Percentiles rank a stretch among this genome's conserved stretches.
These are phyloP conservation scores for Cadophora luteo-olivacea DNA, from an alignment of 2,329 filamentous ascomycete genomes.

Conservation along the genomic window DNA sequence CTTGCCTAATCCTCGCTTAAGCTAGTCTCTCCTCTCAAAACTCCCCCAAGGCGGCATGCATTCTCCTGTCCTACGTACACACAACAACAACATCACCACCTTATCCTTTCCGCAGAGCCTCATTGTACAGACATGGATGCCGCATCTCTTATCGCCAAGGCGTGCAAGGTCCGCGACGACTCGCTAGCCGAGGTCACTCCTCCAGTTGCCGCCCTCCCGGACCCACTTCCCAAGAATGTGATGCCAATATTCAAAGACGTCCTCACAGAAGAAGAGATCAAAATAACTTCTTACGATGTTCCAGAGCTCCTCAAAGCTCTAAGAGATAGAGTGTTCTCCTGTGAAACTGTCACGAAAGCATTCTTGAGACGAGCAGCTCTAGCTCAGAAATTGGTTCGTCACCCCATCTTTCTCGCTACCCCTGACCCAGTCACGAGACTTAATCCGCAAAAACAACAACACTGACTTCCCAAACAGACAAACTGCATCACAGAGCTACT, in stretches of 20 bases:
- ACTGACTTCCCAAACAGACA: constrained; percentile 24
- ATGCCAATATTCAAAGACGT: constrained; percentile 25
- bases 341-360: constrained; percentile 31
- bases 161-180: constrained; percentile 26
- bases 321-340: constrained; percentile 23
- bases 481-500: constrained; percentile 37
- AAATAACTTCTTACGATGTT: constrained; percentile 31
- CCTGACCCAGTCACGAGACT: background rate
- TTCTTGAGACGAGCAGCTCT: constrained; percentile 33
- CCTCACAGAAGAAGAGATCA: constrained; percentile 28
- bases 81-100: constrained; percentile 1
- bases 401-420: background rate
- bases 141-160: constrained; percentile 26
- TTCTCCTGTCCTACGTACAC: constrained; percentile 2
- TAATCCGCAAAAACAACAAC: background rate
- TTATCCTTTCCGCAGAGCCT: constrained; percentile 10
- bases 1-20: background rate
- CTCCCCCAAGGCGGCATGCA: background rate
- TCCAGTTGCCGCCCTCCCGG: constrained; percentile 24
- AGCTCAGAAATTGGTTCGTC: constrained; percentile 33
- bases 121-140: constrained; percentile 22
- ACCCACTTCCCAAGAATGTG: constrained; percentile 30
- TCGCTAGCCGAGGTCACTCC: constrained; percentile 29
- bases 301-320: constrained; percentile 27
- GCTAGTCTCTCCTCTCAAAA: background rate